phyloP scores from a whole-genome alignment of 2,329 filamentous ascomycete genomes.

The Venturia asperata region DNA sequence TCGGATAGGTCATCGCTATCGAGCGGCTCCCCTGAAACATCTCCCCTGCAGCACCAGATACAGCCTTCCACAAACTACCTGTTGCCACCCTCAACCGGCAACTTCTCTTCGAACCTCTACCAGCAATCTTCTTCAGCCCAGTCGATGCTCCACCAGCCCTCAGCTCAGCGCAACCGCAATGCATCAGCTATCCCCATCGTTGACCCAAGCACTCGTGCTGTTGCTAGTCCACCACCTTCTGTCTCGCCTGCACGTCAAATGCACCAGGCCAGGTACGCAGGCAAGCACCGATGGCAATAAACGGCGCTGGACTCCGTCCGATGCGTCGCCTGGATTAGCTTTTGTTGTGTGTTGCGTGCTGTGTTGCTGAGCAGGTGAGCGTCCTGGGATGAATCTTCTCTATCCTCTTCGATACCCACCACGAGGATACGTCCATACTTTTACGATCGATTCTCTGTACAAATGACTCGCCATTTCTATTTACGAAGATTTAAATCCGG shows the following conservation, averaged over 20 bases:
- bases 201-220: conserved; percentile 85
- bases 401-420: conserved; percentile 23
- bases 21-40: conserved; percentile 87
- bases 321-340: conserved; percentile 24
- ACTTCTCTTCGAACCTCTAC: conserved; percentile 50
- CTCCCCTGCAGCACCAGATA: conserved; percentile 77
- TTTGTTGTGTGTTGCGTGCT: conserved; percentile 31
- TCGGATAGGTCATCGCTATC: conserved; percentile 94
- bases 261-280: conserved; percentile 45
- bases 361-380: conserved; percentile 29
- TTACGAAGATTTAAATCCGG: conserved; percentile 24
- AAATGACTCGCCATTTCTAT: conserved; percentile 36
- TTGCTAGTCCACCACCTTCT: conserved; percentile 78
- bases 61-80: conserved; percentile 64
- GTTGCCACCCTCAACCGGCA: conserved; percentile 56
- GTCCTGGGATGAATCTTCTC: conserved; percentile 11
- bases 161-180: conserved; percentile 82
- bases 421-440: conserved; percentile 35
- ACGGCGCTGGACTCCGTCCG: conserved; percentile 22
- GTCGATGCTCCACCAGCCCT: conserved; percentile 84
- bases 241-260: conserved; percentile 53
- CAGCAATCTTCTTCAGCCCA: conserved; percentile 53
- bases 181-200: conserved; percentile 80
- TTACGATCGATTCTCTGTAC: conserved; percentile 35
- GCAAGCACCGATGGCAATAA: conserved; percentile 26